Evolutionary conservation across 1,139 yeast genomes (phyloP).

Genomic region (Nakaseomyces delphensis): DNA sequence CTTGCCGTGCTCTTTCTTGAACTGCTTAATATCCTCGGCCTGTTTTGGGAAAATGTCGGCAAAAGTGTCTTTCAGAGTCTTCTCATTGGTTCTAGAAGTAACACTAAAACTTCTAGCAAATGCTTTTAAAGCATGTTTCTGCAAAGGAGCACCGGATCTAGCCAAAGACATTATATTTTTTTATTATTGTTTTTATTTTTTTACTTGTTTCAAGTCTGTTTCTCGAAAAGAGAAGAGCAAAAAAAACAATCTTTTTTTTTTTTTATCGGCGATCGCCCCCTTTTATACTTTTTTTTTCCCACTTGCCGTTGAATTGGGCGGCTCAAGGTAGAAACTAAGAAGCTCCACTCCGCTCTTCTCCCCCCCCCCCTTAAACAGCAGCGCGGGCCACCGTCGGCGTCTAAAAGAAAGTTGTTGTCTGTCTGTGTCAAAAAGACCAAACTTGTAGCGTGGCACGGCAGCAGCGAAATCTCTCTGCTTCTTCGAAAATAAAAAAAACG

Average conservation of each 20-base stretch:
- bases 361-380: no score
- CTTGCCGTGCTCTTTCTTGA: conserved; percentile 82
- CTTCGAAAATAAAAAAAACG: background rate
- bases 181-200: background rate
- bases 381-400: no score
- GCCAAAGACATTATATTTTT: conserved; percentile 2
- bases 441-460: no score
- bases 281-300: background rate
- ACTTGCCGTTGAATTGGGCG: background rate
- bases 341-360: no score
- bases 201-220: background rate
- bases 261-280: no score
- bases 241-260: background rate
- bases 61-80: conserved; percentile 85
- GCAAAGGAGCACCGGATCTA: conserved; percentile 1
- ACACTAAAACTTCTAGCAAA: conserved; percentile 3
- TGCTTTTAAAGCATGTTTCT: conserved; percentile 3
- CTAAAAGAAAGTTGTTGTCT: background rate
- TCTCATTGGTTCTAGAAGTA: conserved; percentile 16
- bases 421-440: no score
- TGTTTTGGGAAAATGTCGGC: conserved; percentile 87
- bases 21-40: conserved; percentile 83
- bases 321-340: background rate
- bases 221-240: background rate
- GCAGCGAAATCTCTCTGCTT: no score